These are phyloP conservation scores for Onygena corvina DNA, from an alignment of 2,329 filamentous ascomycete species.

Conservation along the genomic window DNA sequence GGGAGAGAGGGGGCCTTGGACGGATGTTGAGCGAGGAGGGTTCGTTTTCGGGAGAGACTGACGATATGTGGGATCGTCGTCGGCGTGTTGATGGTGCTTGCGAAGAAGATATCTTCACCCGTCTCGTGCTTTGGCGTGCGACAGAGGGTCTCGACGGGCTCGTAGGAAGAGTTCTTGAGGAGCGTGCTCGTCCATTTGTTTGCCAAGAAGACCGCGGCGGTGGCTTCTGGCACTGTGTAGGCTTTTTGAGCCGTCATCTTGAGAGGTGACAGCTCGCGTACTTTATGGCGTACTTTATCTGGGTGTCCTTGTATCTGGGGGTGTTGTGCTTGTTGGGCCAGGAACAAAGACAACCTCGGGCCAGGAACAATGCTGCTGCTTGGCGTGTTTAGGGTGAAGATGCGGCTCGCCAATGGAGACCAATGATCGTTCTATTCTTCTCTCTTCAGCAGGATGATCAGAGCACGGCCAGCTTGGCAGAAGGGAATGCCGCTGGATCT, in stretches of 20 bases:
- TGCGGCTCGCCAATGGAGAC: too few species aligned
- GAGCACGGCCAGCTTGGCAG: too few species aligned
- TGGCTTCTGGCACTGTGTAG: slow-evolving; percentile 11
- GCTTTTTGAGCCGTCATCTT: background rate
- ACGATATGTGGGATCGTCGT: slow-evolving; percentile 32
- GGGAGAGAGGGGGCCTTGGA: slow-evolving; percentile 18
- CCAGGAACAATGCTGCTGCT: too few species aligned
- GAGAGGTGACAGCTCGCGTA: too few species aligned
- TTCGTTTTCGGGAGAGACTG: slow-evolving; percentile 23
- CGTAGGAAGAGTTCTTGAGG: slow-evolving; percentile 28
- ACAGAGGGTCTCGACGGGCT: slow-evolving; percentile 29
- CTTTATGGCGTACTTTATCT: too few species aligned
- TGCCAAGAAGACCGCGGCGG: slow-evolving; percentile 17
- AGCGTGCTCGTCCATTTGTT: slow-evolving; percentile 24
- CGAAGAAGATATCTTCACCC: slow-evolving; percentile 36
- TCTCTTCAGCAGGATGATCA: too few species aligned
- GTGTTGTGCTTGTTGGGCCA: too few species aligned
- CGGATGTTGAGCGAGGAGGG: slow-evolving; percentile 17
- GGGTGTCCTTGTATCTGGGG: too few species aligned
- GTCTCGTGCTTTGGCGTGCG: slow-evolving; percentile 29
- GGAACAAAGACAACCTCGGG: too few species aligned
- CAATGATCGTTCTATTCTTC: too few species aligned
- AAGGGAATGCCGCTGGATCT: too few species aligned
- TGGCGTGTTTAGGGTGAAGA: too few species aligned
- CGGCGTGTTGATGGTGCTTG: slow-evolving; percentile 28